phyloP scores from a whole-genome alignment of 345 rosid genomes.

The Sonneratia caseolaris region DNA sequence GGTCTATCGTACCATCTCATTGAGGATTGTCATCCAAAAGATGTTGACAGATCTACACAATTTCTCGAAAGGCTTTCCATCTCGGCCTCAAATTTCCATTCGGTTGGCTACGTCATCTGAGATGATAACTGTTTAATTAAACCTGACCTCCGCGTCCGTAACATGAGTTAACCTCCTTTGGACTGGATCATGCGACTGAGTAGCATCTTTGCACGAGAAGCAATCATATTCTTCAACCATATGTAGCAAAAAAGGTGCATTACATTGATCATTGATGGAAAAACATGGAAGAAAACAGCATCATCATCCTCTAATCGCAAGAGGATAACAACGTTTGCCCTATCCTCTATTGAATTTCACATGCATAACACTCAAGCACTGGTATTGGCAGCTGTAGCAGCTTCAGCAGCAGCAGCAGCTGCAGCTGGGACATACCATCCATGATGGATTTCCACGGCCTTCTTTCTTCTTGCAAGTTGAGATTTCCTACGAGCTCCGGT shows the following conservation, averaged over 20 bases:
- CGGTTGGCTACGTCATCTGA: too few relatives aligned
- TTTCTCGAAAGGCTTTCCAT: too few relatives aligned
- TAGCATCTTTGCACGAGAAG: neutral
- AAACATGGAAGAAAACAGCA: neutral
- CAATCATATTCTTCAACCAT: neutral
- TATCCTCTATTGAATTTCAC: neutral
- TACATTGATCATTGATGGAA: neutral
- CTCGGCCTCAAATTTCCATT: too few relatives aligned
- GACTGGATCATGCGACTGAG: neutral
- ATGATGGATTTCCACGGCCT: conserved; percentile 74
- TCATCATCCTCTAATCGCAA: neutral
- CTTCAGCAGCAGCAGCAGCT: conserved; percentile 8
- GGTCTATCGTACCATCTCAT: too few relatives aligned
- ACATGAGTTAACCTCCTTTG: neutral
- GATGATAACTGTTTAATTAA: too few relatives aligned
- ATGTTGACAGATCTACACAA: too few relatives aligned
- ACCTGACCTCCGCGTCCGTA: neutral
- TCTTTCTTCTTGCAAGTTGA: conserved; percentile 82
- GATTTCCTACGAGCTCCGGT: conserved; percentile 83
- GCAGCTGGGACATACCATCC: conserved; percentile 74
- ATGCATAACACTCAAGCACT: neutral
- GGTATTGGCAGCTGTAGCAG: conserved; percentile 13
- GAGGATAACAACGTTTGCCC: neutral
- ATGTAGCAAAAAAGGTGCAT: neutral
- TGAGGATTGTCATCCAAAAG: too few relatives aligned